Conservation (phyloP, 2,329 filamentous ascomycete species). For the Chalara sp. region DNA sequence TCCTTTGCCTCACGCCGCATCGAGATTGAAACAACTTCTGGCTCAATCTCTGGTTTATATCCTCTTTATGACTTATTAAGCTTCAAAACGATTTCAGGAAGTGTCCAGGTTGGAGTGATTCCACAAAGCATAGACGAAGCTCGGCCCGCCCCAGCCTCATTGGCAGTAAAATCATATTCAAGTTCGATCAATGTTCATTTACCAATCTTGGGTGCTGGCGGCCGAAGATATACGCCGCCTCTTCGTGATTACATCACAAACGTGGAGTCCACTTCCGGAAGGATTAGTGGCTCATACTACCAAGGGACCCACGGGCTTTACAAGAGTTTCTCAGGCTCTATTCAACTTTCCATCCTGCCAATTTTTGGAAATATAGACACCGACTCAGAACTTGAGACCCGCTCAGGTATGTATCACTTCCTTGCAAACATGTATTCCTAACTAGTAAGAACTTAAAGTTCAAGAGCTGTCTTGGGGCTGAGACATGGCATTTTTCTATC, state of each 20-base stretch:
- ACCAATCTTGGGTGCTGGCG: slow-evolving; percentile 8
- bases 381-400: no score
- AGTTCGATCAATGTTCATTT: slow-evolving; percentile 18
- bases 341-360: slow-evolving; percentile 18
- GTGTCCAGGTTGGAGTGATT: slow-evolving; percentile 12
- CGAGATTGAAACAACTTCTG: slow-evolving; percentile 20
- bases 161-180: slow-evolving; percentile 19
- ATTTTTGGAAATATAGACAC: slow-evolving; percentile 1
- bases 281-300: slow-evolving; percentile 20
- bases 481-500: no score
- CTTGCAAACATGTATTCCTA: no score
- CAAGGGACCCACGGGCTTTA: slow-evolving; percentile 17
- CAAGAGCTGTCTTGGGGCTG: no score
- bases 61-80: slow-evolving; percentile 22
- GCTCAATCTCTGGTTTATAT: slow-evolving; percentile 20
- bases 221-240: slow-evolving; percentile 12
- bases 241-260: slow-evolving; percentile 23
- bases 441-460: no score
- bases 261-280: slow-evolving; percentile 18
- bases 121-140: slow-evolving; percentile 15
- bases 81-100: slow-evolving; percentile 19
- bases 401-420: no score
- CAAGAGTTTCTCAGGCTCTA: slow-evolving; percentile 13
- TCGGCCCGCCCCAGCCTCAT: slow-evolving; percentile 18
- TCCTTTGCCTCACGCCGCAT: slow-evolving; percentile 17